phyloP scores from a whole-genome alignment of 2,329 filamentous ascomycete species.

The Ophiostoma australiae region DNA sequence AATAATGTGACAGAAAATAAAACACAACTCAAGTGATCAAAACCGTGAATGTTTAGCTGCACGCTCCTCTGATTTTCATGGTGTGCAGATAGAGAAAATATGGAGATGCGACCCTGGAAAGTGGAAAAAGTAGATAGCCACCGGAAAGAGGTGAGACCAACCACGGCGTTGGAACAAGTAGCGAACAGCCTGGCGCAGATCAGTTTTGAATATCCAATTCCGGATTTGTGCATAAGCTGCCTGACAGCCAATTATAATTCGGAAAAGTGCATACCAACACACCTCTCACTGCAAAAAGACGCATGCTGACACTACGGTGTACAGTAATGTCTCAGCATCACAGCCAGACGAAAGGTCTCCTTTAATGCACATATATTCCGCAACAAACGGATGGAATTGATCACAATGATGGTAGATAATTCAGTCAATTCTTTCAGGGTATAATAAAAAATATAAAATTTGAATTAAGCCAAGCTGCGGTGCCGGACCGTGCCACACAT shows the following conservation, averaged over 20 bases:
- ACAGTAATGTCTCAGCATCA: not conserved
- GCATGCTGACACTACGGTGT: not conserved
- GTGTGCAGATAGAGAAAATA: not conserved
- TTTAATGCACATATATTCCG: not conserved
- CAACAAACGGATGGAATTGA: too few species aligned
- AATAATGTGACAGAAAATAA: not conserved
- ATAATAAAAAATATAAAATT: too few species aligned
- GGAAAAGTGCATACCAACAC: not conserved
- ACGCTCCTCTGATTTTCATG: too few species aligned
- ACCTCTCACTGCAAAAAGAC: not conserved
- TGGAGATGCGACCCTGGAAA: not conserved
- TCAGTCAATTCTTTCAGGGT: too few species aligned
- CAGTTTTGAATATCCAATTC: not conserved
- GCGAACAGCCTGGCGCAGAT: not conserved
- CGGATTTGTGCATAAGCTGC: not conserved
- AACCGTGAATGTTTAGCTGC: not conserved
- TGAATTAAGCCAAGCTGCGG: too few species aligned
- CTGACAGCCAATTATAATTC: not conserved
- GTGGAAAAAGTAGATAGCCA: not conserved
- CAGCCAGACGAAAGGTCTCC: not conserved
- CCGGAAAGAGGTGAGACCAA: not conserved
- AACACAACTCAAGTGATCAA: not conserved
- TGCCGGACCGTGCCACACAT: not conserved
- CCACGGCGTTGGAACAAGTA: not conserved
- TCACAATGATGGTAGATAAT: too few species aligned